These are phyloP conservation scores for Cyberlindnera samutprakarnensis DNA, from an alignment of 805 yeast genomes.

Conservation along the genomic window DNA sequence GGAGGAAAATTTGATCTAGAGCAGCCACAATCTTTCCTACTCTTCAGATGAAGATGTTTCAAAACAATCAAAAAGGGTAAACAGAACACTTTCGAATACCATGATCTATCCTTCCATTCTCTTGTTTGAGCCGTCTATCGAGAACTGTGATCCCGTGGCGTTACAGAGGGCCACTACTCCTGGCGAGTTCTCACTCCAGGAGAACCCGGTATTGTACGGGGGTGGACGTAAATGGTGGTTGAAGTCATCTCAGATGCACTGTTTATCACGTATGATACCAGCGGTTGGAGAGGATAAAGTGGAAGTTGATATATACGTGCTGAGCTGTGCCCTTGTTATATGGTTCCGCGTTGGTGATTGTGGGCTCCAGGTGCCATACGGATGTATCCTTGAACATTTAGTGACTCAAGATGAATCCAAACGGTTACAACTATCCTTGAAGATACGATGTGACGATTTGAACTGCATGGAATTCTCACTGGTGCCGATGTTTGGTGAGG, in stretches of 20 bases:
- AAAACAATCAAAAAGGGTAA: too few species aligned
- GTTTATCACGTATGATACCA: neutral
- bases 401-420: slow-evolving; percentile 3
- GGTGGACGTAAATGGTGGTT: slow-evolving; percentile 36
- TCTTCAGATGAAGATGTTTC: too few species aligned
- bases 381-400: slow-evolving; percentile 4
- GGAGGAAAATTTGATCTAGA: too few species aligned
- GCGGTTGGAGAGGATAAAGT: too few species aligned
- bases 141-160: neutral
- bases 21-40: too few species aligned
- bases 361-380: slow-evolving; percentile 32
- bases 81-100: too few species aligned
- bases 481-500: slow-evolving; percentile 28
- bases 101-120: neutral
- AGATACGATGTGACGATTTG: slow-evolving; percentile 3
- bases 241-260: neutral
- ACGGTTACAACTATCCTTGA: slow-evolving; percentile 10
- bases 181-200: slow-evolving; percentile 14
- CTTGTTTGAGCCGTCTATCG: neutral
- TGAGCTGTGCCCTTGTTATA: slow-evolving; percentile 28
- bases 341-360: slow-evolving; percentile 30
- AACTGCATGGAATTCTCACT: slow-evolving; percentile 24
- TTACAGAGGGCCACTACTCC: neutral
- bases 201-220: slow-evolving; percentile 29
- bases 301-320: slow-evolving; percentile 28